These are phyloP conservation scores for Fusarium nygamai DNA, from an alignment of 2,329 filamentous ascomycete species.

Conservation along the genomic window DNA sequence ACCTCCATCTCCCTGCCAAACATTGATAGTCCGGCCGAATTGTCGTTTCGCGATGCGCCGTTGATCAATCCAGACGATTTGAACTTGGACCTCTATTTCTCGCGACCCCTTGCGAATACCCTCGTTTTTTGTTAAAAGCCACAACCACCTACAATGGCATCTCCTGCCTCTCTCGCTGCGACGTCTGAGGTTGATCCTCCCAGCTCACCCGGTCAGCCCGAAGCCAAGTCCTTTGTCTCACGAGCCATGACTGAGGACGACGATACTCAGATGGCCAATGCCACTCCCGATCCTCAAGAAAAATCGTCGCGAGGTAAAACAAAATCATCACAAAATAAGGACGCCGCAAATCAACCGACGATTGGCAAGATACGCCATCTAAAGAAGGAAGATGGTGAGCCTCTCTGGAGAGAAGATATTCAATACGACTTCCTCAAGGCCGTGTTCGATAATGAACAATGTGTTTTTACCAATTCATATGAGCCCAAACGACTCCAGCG, in stretches of 20 bases:
- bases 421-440: slow-evolving; percentile 86
- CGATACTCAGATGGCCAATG: slow-evolving; percentile 54
- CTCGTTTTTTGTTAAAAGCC: slow-evolving; percentile 12
- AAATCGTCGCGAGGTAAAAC: slow-evolving; percentile 51
- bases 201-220: slow-evolving; percentile 56
- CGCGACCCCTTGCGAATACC: slow-evolving; percentile 4
- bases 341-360: slow-evolving; percentile 49
- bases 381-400: slow-evolving; percentile 89
- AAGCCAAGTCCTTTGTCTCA: slow-evolving; percentile 59
- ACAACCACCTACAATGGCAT: slow-evolving; percentile 48
- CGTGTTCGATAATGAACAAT: slow-evolving; percentile 78
- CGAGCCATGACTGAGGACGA: slow-evolving; percentile 59
- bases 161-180: slow-evolving; percentile 53
- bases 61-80: slow-evolving; percentile 24
- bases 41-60: slow-evolving; percentile 35
- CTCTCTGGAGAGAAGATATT: slow-evolving; percentile 87
- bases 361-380: slow-evolving; percentile 81
- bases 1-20: slow-evolving; percentile 23
- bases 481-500: slow-evolving; percentile 69
- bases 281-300: slow-evolving; percentile 55
- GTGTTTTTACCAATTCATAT: slow-evolving; percentile 92
- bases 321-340: slow-evolving; percentile 49
- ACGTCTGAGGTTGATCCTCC: slow-evolving; percentile 58
- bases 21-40: slow-evolving; percentile 12
- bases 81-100: background rate